These are phyloP conservation scores for Fusarium nygamai DNA, from an alignment of 2,329 filamentous ascomycete genomes.

Conservation along the genomic window DNA sequence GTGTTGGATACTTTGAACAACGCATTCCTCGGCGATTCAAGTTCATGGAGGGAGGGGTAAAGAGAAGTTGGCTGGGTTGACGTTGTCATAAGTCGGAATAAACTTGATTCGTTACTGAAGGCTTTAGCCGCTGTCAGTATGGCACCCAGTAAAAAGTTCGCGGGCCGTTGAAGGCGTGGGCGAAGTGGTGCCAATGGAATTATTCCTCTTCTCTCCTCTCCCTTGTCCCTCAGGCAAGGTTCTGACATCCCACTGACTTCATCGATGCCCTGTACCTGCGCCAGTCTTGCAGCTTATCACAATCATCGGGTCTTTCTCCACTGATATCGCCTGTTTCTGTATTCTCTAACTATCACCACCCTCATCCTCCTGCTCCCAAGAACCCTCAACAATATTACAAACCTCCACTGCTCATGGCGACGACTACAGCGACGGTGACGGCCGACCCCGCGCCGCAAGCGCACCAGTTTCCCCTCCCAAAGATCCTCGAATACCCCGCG, in stretches of 20 bases:
- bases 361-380: background rate
- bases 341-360: conserved; percentile 9
- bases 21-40: background rate
- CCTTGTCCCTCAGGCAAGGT: conserved; percentile 5
- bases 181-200: conserved; percentile 33
- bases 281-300: conserved; percentile 35
- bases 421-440: conserved; percentile 26
- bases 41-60: conserved; percentile 8
- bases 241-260: conserved; percentile 30
- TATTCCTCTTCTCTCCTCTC: conserved; percentile 5
- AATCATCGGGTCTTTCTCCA: conserved; percentile 26
- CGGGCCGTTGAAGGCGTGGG: conserved; percentile 28
- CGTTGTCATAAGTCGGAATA: conserved; percentile 18
- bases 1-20: background rate
- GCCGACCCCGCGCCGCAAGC: conserved; percentile 35
- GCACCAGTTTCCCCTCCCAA: conserved; percentile 64
- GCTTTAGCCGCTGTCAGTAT: conserved; percentile 25
- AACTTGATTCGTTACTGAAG: conserved; percentile 24
- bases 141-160: conserved; percentile 30
- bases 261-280: conserved; percentile 36
- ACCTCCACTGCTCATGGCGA: background rate
- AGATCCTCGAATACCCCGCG: conserved; percentile 71
- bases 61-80: conserved; percentile 8
- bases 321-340: conserved; percentile 1
- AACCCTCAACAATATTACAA: conserved; percentile 5